Percentiles rank a stretch among this genome's conserved stretches.
phyloP scores from a whole-genome alignment of 1,139 yeast genomes.

The Kluyveromyces sp. region DNA sequence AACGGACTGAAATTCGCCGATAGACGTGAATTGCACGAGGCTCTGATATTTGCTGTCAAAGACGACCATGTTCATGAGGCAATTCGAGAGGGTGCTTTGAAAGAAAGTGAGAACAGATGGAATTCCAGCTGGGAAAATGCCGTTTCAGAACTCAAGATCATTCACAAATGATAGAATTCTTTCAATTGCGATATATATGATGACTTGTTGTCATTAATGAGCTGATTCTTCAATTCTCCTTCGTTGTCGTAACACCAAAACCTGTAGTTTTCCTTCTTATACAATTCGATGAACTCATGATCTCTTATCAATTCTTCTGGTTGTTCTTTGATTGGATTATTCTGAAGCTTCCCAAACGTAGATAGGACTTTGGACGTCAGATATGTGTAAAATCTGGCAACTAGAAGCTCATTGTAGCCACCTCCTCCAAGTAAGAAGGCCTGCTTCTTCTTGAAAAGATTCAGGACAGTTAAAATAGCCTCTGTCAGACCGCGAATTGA shows the following conservation, averaged over 20 bases:
- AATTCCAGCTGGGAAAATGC: constrained; percentile 57
- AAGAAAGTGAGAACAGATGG: constrained; percentile 68
- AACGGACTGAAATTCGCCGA: constrained; percentile 42
- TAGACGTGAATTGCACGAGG: constrained; percentile 44
- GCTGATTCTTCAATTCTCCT: constrained; percentile 20
- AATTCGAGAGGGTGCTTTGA: constrained; percentile 60
- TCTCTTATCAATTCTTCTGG: constrained; percentile 46
- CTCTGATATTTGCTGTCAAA: constrained; percentile 42
- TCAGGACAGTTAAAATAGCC: constrained; percentile 35
- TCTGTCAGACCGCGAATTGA: constrained; percentile 45
- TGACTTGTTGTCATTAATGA: constrained; percentile 21
- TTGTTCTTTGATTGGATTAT: constrained; percentile 2
- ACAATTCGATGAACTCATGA: constrained; percentile 40
- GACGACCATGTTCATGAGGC: constrained; percentile 33
- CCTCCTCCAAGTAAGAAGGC: constrained; percentile 65
- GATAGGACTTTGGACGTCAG: constrained; percentile 39
- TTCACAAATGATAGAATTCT: constrained; percentile 12
- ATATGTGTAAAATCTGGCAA: constrained; percentile 60
- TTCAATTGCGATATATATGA: constrained; percentile 7
- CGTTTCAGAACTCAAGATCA: constrained; percentile 21
- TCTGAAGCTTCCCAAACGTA: constrained; percentile 5
- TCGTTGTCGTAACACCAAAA: constrained; percentile 41
- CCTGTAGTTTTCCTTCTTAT: constrained; percentile 41
- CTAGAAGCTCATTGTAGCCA: constrained; percentile 59
- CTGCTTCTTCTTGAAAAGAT: constrained; percentile 31